Base-by-base conservation (phyloP, 768 basidiomycete genomes). In the Epithele typhae region DNA sequence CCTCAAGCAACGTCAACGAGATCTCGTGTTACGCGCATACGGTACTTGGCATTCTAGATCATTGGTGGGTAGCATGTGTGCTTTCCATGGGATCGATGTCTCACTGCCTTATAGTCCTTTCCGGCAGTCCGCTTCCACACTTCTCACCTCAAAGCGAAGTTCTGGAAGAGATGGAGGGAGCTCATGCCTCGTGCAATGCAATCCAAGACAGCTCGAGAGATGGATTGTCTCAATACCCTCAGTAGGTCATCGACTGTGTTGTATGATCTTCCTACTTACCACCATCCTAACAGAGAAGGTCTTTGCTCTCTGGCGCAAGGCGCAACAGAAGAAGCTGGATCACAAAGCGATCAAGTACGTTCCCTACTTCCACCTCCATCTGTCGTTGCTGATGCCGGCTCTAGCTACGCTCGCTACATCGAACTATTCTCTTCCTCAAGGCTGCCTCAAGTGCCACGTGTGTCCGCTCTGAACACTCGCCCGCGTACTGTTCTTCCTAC, bases 321-420 rank as follows among this genome's bases (percentile, higher is more conserved):
- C 70, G 12, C 79, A 87, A 53, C 75, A 76, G 58, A 80, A 79
- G 15, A 88, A 84, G 59, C 73, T 82, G 34, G 82, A 84, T 33
- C 73, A 84, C 34, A 89, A 87, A 62, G 87, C 90, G 42, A 82
- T 90, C 39, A 87, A 86, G 90, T 92, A 63, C 72, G 88, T 81
- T 19, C 6, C 42, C 15, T 14, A 5, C 32, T 18, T 23, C 18
- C 53, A 25, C 37, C 43, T 38, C 24, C 51, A 15, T 53, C 45
- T 38, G 33, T 27, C 35, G 32, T 59, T 51, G 57, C 59, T 49
- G 41, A 17, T 56, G 48, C 3, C 27, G 9, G 7, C 22, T 12
- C 17, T 45, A 92, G 89, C 48, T 88, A 89, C 21, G 89, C 90
- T 33, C 77, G 88, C 57, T 86, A 88, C 66, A 76, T 92, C 51